A percentile compares a stretch with the other conserved stretches of the same genome.
phyloP scores from a whole-genome alignment of 2,329 filamentous ascomycete genomes.

The Fusarium circinatum region DNA sequence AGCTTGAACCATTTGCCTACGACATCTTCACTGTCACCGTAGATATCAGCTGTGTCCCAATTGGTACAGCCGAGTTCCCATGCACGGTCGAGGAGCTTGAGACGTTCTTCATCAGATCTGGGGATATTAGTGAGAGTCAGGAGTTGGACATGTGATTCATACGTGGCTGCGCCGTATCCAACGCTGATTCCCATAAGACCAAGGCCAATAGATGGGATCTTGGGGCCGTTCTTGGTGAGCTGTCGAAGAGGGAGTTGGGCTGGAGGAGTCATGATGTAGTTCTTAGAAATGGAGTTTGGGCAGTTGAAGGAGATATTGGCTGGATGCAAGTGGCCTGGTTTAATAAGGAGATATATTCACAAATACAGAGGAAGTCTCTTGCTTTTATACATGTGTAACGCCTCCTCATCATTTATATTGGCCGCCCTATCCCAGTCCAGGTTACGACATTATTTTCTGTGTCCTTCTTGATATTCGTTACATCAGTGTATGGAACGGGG shows the following conservation, averaged over 20 bases:
- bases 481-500: neutral
- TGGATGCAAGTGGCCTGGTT: neutral
- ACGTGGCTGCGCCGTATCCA: conserved; percentile 49
- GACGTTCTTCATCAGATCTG: conserved; percentile 60
- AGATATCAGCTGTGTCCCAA: conserved; percentile 62
- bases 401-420: neutral
- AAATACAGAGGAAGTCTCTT: neutral
- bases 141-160: conserved; percentile 1
- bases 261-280: conserved; percentile 31
- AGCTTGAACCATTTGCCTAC: conserved; percentile 62
- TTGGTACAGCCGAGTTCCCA: conserved; percentile 61
- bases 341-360: neutral
- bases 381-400: conserved; percentile 10
- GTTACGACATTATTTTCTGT: neutral
- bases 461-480: neutral
- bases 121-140: neutral
- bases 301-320: neutral
- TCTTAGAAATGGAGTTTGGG: neutral
- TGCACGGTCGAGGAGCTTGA: conserved; percentile 61
- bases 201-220: conserved; percentile 62
- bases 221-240: conserved; percentile 62
- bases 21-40: conserved; percentile 59
- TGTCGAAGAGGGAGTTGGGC: conserved; percentile 33
- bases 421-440: neutral
- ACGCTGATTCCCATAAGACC: conserved; percentile 62